Base-by-base conservation (phyloP, 345 rosid species). In the Citrus sp. region DNA sequence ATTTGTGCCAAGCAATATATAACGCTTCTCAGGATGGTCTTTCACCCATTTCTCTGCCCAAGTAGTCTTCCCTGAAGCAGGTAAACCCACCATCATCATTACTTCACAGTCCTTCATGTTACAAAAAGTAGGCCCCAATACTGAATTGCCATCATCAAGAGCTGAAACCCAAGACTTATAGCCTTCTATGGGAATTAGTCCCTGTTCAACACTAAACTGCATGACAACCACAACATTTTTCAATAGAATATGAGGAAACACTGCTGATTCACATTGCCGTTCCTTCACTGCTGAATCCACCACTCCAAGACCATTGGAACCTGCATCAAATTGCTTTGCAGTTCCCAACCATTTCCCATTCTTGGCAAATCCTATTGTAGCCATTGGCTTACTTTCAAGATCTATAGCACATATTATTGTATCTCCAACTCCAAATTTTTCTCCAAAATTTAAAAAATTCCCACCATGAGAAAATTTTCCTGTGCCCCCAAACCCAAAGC, bases 401-500 rank as follows among this genome's bases (percentile, higher is more conserved):
- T 86, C 84, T 34, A 84, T 75, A 14, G 85, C 82, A 66, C 87
- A 84, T 32, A 80, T 51, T 63, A 84, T 72, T 69, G 75, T 64
- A 60, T 84, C 82, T 51, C 87, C 88, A 72, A 72, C 27, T 14
- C 82, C 82, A 77, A 81, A 82, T 61, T 79, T 82, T 70, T 75
- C 87, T 56, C 89, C 79, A 40, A 75, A 84, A 75, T 67, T 72
- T 21, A 49, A 77, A 77, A 80, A 86, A 16, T 62, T 72, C 24
- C 77, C 79, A 38, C 55, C 76, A 72, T 37, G 56, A 54, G 82
- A 86, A 78, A 86, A 67, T 32, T 84, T 84, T 49, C 82, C 82
- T 0, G 82, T 84, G 37, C 89, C 89, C 37, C 82, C 87, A 78
- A 70, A 67, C 63, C 85, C 85, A 84, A 82, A 86, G 79, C 85